Conservation (phyloP, 2,329 filamentous ascomycete species). For the Verticillium longisporum region DNA sequence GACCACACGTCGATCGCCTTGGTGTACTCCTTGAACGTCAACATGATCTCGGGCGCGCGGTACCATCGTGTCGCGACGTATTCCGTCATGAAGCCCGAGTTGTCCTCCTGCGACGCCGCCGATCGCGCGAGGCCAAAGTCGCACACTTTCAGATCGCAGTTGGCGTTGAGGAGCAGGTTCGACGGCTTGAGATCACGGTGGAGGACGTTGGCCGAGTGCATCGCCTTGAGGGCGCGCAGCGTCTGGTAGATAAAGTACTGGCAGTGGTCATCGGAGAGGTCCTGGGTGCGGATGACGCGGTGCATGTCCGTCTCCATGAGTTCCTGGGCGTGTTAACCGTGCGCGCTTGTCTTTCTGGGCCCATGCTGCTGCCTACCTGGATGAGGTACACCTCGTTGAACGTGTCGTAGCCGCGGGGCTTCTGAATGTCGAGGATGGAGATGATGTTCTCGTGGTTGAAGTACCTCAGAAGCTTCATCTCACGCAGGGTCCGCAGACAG, state of each 20-base stretch:
- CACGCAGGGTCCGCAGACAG: slow-evolving; percentile 88
- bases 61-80: slow-evolving; percentile 99
- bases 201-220: slow-evolving; percentile 98
- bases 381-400: slow-evolving; percentile 99
- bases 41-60: slow-evolving; percentile 98
- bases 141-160: slow-evolving; percentile 98
- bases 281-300: slow-evolving; percentile 95
- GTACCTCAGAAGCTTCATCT: slow-evolving; percentile 98
- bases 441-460: slow-evolving; percentile 99
- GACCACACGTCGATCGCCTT: slow-evolving; percentile 99
- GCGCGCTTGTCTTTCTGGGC: neutral
- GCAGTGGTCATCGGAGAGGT: slow-evolving; percentile 97
- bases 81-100: slow-evolving; percentile 99
- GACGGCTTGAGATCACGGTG: slow-evolving; percentile 97
- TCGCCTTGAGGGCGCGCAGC: slow-evolving; percentile 91
- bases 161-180: slow-evolving; percentile 93
- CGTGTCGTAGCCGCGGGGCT: slow-evolving; percentile 89
- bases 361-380: slow-evolving; percentile 52
- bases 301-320: slow-evolving; percentile 99
- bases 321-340: slow-evolving; percentile 49
- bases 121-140: slow-evolving; percentile 96
- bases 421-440: slow-evolving; percentile 97
- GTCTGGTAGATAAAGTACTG: slow-evolving; percentile 99
- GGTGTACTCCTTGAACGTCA: slow-evolving; percentile 99
- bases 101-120: slow-evolving; percentile 94